phyloP scores from a whole-genome alignment of 768 basidiomycete species.

The Artomyces pyxidatus region DNA sequence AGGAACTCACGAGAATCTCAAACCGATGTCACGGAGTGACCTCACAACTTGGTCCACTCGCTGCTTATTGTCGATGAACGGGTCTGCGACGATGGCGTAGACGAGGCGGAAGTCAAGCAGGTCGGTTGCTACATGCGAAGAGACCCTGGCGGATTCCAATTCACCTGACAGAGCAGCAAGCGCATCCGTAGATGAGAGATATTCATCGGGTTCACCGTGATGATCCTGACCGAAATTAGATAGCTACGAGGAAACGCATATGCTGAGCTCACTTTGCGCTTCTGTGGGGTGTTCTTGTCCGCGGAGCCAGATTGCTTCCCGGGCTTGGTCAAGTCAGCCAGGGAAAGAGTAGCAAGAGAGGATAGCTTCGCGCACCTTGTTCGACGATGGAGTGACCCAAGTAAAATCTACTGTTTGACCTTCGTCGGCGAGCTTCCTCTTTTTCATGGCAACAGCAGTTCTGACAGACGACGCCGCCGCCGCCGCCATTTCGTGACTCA shows the following conservation, averaged over 20 bases:
- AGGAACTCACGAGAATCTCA: conserved; percentile 2
- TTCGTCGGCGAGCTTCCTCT: background rate
- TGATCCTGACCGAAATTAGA: too few species aligned
- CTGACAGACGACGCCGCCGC: background rate
- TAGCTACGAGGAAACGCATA: too few species aligned
- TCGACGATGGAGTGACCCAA: too few species aligned
- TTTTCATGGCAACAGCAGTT: background rate
- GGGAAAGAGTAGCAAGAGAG: background rate
- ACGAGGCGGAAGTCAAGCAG: background rate
- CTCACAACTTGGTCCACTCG: background rate
- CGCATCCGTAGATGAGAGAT: background rate
- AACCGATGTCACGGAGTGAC: background rate
- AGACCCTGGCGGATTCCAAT: background rate
- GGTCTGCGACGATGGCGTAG: conserved; percentile 1
- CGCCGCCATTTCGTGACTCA: background rate
- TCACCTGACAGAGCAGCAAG: background rate
- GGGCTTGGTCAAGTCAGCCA: background rate
- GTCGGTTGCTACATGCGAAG: too few species aligned
- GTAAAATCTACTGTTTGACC: too few species aligned
- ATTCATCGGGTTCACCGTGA: conserved; percentile 1
- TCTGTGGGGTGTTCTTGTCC: background rate
- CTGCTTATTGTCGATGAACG: background rate
- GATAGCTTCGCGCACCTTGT: too few species aligned
- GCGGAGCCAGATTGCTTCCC: background rate
- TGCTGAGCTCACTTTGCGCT: too few species aligned